Conservation (phyloP, 2,329 filamentous ascomycete species). For the Penicillium sp. region DNA sequence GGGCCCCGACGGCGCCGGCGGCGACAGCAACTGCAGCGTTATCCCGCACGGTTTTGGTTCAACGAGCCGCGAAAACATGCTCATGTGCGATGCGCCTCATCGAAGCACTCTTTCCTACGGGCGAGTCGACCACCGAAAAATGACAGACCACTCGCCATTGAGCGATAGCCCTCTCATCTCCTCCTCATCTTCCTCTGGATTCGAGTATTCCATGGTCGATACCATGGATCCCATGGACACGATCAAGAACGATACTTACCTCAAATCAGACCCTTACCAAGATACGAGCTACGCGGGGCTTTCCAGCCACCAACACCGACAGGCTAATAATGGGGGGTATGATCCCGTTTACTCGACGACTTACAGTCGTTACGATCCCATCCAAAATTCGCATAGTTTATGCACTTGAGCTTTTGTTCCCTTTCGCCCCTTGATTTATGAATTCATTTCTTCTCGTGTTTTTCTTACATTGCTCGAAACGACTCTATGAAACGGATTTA, state of each 20-base stretch:
- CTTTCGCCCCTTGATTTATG: background rate
- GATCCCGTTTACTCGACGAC: constrained; percentile 30
- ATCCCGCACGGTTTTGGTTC: constrained; percentile 33
- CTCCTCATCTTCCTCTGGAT: constrained; percentile 39
- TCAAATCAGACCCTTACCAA: constrained; percentile 34
- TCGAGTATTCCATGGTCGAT: constrained; percentile 39
- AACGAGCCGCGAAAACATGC: constrained; percentile 31
- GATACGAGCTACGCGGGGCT: constrained; percentile 29
- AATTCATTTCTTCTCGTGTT: constrained; percentile 5
- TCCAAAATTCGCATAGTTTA: constrained; percentile 34
- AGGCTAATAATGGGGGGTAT: constrained; percentile 29
- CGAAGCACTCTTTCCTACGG: constrained; percentile 33
- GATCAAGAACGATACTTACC: constrained; percentile 28
- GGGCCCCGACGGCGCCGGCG: constrained; percentile 60
- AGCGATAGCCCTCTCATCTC: constrained; percentile 40
- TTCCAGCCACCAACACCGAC: constrained; percentile 23
- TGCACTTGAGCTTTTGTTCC: constrained; percentile 28
- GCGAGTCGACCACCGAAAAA: constrained; percentile 36
- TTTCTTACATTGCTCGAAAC: constrained; percentile 8
- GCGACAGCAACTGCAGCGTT: constrained; percentile 31
- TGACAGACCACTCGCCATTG: constrained; percentile 38
- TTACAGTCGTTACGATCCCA: constrained; percentile 35
- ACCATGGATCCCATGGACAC: constrained; percentile 41
- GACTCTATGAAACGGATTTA: constrained; percentile 26
- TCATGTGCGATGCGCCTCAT: constrained; percentile 36